These are phyloP conservation scores for Nannizziopsis barbatae DNA, from an alignment of 2,329 filamentous ascomycete genomes.

Conservation along the genomic window DNA sequence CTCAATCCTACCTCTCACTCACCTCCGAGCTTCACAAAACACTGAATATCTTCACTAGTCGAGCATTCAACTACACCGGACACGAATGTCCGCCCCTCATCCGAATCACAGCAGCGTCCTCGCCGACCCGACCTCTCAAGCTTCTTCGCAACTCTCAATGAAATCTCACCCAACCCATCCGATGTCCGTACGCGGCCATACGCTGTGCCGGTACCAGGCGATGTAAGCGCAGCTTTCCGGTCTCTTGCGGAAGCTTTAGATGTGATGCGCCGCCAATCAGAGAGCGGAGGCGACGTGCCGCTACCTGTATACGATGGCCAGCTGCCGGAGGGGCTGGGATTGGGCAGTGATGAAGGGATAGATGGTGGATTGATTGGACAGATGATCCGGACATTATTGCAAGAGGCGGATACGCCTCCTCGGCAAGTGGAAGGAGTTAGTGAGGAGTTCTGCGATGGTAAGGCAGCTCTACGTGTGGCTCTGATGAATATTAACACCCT, in stretches of 20 bases:
- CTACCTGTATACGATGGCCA: constrained; percentile 37
- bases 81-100: constrained; percentile 13
- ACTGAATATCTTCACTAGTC: constrained; percentile 21
- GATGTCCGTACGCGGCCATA: constrained; percentile 44
- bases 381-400: constrained; percentile 47
- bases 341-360: constrained; percentile 18
- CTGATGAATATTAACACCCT: background rate
- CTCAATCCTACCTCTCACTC: no score
- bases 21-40: background rate
- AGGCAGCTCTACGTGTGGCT: constrained; percentile 9
- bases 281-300: constrained; percentile 20
- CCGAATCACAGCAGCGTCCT: constrained; percentile 25
- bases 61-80: constrained; percentile 33
- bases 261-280: constrained; percentile 43
- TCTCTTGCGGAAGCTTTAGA: constrained; percentile 51
- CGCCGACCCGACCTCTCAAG: constrained; percentile 54
- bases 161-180: constrained; percentile 44
- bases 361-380: constrained; percentile 38
- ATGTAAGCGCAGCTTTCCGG: constrained; percentile 49
- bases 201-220: constrained; percentile 49
- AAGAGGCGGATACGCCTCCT: constrained; percentile 48
- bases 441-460: constrained; percentile 48
- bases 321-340: constrained; percentile 25
- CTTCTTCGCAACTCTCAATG: constrained; percentile 51
- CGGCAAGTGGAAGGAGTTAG: constrained; percentile 50